Percentiles rank a stretch among this genome's conserved stretches.
These are phyloP conservation scores for Themeda triandra DNA, from an alignment of 176 grass and related monocot species.

Conservation along the genomic window DNA sequence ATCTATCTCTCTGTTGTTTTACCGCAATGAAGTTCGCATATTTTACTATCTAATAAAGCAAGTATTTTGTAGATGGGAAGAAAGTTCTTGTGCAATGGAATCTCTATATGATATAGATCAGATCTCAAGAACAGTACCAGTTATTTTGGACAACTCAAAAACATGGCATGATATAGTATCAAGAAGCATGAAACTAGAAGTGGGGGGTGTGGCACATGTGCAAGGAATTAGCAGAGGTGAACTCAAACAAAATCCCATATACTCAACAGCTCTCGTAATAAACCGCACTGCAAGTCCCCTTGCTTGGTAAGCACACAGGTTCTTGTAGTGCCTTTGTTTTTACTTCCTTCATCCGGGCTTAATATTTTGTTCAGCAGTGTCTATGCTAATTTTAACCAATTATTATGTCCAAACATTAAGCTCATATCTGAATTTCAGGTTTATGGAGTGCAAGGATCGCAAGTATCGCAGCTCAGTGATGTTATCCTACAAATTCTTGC, in stretches of 20 bases:
- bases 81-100: constrained; percentile 72
- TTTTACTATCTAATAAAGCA: constrained; percentile 22
- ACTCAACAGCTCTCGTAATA: constrained; percentile 57
- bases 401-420: not conserved
- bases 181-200: constrained; percentile 48
- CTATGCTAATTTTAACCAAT: not conserved
- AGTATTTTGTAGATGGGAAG: constrained; percentile 55
- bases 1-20: not conserved
- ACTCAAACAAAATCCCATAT: constrained; percentile 60
- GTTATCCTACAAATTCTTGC: constrained; percentile 70
- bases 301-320: constrained; percentile 57
- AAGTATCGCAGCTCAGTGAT: constrained; percentile 62
- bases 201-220: constrained; percentile 48
- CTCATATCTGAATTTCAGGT: constrained; percentile 48
- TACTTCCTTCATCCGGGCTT: not conserved
- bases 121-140: constrained; percentile 62
- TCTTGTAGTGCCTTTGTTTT: constrained; percentile 17
- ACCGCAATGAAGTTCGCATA: not conserved
- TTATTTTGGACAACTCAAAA: constrained; percentile 78
- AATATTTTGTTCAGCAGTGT: not conserved
- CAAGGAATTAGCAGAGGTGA: constrained; percentile 66
- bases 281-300: constrained; percentile 82
- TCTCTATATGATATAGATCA: constrained; percentile 71
- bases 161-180: constrained; percentile 52
- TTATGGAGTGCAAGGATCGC: constrained; percentile 82